Percentiles rank a stretch among this genome's conserved stretches.
Evolutionary conservation across 495 filamentous ascomycete genomes (phyloP).

Genomic region (Barbatosphaeria neglecta): DNA sequence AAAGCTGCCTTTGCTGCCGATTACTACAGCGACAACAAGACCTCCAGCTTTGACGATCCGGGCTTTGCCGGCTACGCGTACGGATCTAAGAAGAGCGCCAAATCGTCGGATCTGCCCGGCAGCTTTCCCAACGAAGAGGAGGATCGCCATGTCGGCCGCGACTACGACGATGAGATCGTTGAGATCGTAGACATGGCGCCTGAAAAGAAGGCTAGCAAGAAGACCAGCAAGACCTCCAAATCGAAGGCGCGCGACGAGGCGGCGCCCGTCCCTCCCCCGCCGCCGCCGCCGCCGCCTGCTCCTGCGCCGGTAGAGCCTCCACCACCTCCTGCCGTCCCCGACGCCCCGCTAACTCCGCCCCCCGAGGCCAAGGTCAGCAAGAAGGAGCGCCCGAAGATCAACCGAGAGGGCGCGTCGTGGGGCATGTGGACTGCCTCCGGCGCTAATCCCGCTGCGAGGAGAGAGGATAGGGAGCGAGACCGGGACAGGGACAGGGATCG

Average conservation of each 20-base stretch:
- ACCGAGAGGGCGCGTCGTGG: constrained; percentile 31
- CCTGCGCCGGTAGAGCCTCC: constrained; percentile 23
- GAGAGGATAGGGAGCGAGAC: constrained; percentile 20
- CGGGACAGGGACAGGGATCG: too few species aligned
- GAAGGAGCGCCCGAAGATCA: constrained; percentile 36
- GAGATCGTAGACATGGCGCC: constrained; percentile 34
- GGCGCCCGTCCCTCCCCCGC: constrained; percentile 15
- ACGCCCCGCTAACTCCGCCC: constrained; percentile 26
- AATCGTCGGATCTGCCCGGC: constrained; percentile 38
- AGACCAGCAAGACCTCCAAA: constrained; percentile 16
- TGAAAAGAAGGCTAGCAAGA: constrained; percentile 24
- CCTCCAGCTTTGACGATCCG: constrained; percentile 5
- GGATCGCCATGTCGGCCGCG: constrained; percentile 1
- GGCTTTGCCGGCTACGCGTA: too few species aligned
- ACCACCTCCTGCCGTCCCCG: constrained; percentile 35
- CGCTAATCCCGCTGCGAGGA: constrained; percentile 11
- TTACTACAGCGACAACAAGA: constrained; percentile 23
- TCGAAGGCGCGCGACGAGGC: constrained; percentile 19
- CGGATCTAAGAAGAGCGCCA: constrained; percentile 38
- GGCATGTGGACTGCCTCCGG: constrained; percentile 29
- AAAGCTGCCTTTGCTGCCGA: constrained; percentile 8
- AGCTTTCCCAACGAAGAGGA: constrained; percentile 34
- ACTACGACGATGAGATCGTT: constrained; percentile 32
- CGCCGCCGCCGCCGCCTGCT: constrained; percentile 12
- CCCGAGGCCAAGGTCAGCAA: constrained; percentile 25